A percentile compares a stretch with the other conserved stretches of the same genome.
Evolutionary conservation across 2,329 filamentous ascomycete genomes (phyloP).

Genomic region (Penicillium sp.): DNA sequence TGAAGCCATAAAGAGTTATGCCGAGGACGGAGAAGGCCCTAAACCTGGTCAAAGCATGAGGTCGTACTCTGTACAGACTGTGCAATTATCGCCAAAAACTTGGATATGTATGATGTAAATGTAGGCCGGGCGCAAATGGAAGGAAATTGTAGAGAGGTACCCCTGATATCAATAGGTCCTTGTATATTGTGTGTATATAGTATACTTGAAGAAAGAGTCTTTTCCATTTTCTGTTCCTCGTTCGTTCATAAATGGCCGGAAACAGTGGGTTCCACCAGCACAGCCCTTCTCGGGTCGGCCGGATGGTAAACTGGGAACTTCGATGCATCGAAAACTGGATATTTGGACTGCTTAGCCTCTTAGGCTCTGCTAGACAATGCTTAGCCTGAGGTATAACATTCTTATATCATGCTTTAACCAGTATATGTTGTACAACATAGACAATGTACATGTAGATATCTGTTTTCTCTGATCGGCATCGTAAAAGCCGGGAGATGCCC

Average conservation of each 20-base stretch:
- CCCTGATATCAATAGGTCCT: not conserved
- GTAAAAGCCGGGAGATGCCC: constrained; percentile 7
- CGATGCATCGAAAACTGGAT: too few species aligned
- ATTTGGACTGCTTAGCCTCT: not conserved
- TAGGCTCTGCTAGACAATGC: not conserved
- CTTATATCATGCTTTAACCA: too few species aligned
- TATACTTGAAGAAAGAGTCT: not conserved
- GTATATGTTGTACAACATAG: too few species aligned
- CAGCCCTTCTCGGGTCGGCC: constrained; percentile 26
- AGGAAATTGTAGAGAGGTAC: not conserved
- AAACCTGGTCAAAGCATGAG: constrained; percentile 7
- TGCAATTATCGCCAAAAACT: constrained; percentile 1
- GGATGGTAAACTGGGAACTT: constrained; percentile 14
- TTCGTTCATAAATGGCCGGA: not conserved
- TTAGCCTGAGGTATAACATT: not conserved
- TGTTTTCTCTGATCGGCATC: constrained; percentile 2
- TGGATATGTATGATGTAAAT: constrained; percentile 8
- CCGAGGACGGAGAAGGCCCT: not conserved
- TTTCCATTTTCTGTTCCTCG: not conserved
- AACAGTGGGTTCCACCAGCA: constrained; percentile 20
- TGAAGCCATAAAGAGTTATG: not conserved
- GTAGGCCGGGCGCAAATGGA: not conserved
- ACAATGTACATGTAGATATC: too few species aligned
- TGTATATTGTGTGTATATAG: too few species aligned
- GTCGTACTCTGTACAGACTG: constrained; percentile 2